Conservation (phyloP, 2,329 filamentous ascomycete genomes). For the Piedraia hortae region DNA sequence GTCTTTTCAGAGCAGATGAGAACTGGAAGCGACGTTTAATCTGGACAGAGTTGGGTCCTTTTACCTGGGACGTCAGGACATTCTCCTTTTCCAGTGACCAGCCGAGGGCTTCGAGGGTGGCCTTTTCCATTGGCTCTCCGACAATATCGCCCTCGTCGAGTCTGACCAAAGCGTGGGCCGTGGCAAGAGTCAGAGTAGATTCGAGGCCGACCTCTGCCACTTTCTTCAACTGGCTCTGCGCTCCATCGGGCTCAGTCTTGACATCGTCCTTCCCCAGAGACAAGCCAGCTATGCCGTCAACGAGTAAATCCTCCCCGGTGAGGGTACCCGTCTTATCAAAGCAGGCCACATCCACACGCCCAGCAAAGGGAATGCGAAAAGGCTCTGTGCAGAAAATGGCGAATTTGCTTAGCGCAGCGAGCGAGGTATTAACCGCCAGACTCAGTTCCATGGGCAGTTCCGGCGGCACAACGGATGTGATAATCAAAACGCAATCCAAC, state of each 20-base stretch:
- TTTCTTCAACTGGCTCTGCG: conserved; percentile 49
- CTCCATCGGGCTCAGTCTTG: conserved; percentile 43
- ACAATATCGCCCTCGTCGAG: conserved; percentile 93
- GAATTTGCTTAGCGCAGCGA: conserved; percentile 78
- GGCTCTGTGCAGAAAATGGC: conserved; percentile 98
- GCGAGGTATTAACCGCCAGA: conserved; percentile 86
- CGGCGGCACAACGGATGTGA: conserved; percentile 93
- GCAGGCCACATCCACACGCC: conserved; percentile 83
- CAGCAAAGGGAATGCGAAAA: conserved; percentile 90
- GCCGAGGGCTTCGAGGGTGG: conserved; percentile 63
- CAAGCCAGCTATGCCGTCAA: conserved; percentile 84
- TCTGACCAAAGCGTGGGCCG: conserved; percentile 83
- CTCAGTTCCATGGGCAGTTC: conserved; percentile 96
- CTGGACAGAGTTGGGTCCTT: conserved; percentile 33
- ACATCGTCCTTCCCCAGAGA: conserved; percentile 41
- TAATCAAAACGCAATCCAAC: conserved; percentile 86
- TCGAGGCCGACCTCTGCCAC: conserved; percentile 45
- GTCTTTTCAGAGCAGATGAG: conserved; percentile 82
- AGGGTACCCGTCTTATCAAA: conserved; percentile 97
- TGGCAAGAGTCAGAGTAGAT: conserved; percentile 78
- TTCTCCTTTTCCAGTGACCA: conserved; percentile 88
- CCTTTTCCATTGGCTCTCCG: conserved; percentile 97
- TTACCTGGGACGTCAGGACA: conserved; percentile 40
- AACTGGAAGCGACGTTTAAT: conserved; percentile 96
- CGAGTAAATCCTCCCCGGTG: conserved; percentile 86